Evolutionary conservation across 1,139 yeast species (phyloP).

Genomic region (Blastobotrys malaysiensis): DNA sequence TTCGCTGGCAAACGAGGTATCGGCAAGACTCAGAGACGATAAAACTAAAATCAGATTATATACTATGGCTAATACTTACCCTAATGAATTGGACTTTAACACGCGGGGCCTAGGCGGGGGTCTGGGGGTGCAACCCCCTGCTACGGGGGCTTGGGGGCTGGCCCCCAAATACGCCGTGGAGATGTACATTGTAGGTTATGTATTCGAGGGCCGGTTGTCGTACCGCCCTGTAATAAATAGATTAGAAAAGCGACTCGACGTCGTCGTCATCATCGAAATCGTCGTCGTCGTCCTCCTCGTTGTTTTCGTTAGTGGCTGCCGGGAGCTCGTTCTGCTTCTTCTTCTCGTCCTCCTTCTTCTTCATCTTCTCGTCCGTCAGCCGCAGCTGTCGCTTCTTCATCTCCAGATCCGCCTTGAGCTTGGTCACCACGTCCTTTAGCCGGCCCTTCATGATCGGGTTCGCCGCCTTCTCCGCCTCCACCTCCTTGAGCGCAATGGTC

Average conservation of each 20-base stretch:
- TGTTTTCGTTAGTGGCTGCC: not conserved
- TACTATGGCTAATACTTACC: not conserved
- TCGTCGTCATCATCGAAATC: slow-evolving; percentile 17
- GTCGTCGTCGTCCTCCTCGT: slow-evolving; percentile 11
- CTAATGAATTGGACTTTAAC: not conserved
- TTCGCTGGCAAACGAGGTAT: slow-evolving; percentile 94
- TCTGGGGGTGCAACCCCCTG: not conserved
- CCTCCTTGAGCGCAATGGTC: slow-evolving; percentile 71
- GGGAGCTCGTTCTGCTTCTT: slow-evolving; percentile 3
- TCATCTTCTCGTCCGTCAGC: slow-evolving; percentile 2
- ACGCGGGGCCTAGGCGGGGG: not conserved
- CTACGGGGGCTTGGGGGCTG: not conserved
- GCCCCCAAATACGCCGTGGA: not conserved
- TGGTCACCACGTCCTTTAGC: slow-evolving; percentile 72
- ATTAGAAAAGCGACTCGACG: slow-evolving; percentile 15
- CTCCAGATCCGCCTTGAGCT: slow-evolving; percentile 78
- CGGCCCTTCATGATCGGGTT: slow-evolving; percentile 87
- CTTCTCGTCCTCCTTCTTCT: not conserved
- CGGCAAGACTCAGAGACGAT: slow-evolving; percentile 67
- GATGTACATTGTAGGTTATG: not conserved
- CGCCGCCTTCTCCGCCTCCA: slow-evolving; percentile 60
- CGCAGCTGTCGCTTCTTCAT: slow-evolving; percentile 60
- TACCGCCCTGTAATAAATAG: not conserved
- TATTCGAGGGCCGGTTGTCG: not conserved
- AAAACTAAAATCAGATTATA: slow-evolving; percentile 14